phyloP scores from a whole-genome alignment of 192 early-diverging fungal genomes.

The Mortierella claussenii region DNA sequence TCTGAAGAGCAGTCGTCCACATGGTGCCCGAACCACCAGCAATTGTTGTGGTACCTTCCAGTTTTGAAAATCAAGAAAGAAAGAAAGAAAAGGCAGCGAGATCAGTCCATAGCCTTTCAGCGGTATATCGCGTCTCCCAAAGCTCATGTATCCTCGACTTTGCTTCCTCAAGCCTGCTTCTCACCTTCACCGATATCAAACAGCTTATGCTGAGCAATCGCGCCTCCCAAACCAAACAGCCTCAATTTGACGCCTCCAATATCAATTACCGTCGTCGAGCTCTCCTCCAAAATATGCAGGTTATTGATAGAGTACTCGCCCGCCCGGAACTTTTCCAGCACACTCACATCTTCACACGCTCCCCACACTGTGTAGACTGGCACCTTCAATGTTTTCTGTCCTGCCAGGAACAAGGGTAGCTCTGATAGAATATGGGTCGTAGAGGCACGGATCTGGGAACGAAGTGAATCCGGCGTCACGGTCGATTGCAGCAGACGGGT shows the following conservation, averaged over 20 bases:
- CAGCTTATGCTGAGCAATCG: conserved; percentile 67
- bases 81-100: no score
- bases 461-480: conserved; percentile 54
- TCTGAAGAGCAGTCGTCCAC: conserved; percentile 73
- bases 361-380: conserved; percentile 73
- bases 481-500: conserved; percentile 49
- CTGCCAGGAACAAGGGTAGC: conserved; percentile 58
- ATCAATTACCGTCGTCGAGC: conserved; percentile 58
- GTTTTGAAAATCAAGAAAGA: no score
- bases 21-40: conserved; percentile 70
- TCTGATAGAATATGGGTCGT: conserved; percentile 60
- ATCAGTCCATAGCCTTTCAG: no score
- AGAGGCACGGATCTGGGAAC: conserved; percentile 54
- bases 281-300: conserved; percentile 66
- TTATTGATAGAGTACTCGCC: conserved; percentile 61
- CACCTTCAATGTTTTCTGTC: conserved; percentile 57
- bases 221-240: conserved; percentile 69
- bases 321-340: conserved; percentile 65
- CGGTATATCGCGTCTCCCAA: no score
- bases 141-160: no score
- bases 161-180: no score
- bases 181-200: conserved; percentile 73
- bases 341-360: conserved; percentile 67
- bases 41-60: conserved; percentile 66
- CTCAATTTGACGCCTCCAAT: conserved; percentile 66